These are phyloP conservation scores for Alternaria rosae DNA, from an alignment of 2,329 filamentous ascomycete species.

Conservation along the genomic window DNA sequence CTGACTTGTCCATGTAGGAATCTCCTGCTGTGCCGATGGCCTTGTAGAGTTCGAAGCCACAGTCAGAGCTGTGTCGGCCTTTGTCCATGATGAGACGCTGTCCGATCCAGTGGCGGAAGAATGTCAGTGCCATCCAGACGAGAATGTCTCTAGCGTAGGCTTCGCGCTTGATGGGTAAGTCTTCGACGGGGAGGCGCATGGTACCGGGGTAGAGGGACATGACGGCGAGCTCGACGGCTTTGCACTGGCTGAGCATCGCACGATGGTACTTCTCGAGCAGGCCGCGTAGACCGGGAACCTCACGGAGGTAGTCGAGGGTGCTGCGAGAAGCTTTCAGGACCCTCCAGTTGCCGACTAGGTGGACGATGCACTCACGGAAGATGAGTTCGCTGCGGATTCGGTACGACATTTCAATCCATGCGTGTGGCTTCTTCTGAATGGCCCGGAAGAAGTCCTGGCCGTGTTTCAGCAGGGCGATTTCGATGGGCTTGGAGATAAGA, in stretches of 20 bases:
- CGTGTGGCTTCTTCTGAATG: constrained; percentile 53
- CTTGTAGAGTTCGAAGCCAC: constrained; percentile 57
- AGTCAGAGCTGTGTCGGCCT: constrained; percentile 52
- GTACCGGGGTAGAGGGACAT: constrained; percentile 37
- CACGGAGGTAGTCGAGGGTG: constrained; percentile 22
- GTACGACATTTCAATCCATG: constrained; percentile 56
- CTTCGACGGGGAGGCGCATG: constrained; percentile 34
- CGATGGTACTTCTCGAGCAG: constrained; percentile 45
- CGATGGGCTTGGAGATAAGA: constrained; percentile 55
- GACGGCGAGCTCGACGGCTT: constrained; percentile 37
- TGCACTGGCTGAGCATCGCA: constrained; percentile 33
- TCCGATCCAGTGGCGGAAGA: constrained; percentile 58
- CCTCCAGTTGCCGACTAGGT: constrained; percentile 54
- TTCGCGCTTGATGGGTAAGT: constrained; percentile 50
- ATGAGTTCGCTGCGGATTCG: constrained; percentile 56
- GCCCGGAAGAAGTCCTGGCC: constrained; percentile 56
- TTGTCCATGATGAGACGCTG: constrained; percentile 51
- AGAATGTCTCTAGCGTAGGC: constrained; percentile 59
- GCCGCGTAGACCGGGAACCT: constrained; percentile 28
- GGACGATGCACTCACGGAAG: constrained; percentile 56
- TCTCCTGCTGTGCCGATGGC: constrained; percentile 51
- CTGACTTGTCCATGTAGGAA: constrained; percentile 53
- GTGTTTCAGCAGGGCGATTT: constrained; percentile 57
- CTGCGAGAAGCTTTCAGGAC: constrained; percentile 10
- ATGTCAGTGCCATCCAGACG: constrained; percentile 58